A percentile compares a stretch with the other conserved stretches of the same genome.
These are phyloP conservation scores for Plantago ovata DNA, from an alignment of 257 asterid genomes.

Conservation along the genomic window DNA sequence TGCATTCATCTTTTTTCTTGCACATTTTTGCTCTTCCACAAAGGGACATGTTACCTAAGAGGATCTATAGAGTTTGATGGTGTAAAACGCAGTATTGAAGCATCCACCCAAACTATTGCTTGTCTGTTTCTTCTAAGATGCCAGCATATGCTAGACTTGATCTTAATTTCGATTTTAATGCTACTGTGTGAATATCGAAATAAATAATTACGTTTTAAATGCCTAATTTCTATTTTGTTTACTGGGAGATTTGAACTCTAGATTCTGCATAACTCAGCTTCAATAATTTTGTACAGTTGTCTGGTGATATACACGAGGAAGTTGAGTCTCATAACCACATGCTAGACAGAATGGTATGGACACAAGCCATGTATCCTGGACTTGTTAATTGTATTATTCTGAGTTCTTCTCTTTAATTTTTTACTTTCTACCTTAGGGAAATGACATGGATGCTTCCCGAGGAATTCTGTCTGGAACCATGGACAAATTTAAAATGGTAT, in stretches of 20 bases:
- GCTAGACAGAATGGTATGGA: constrained; percentile 90
- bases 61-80: neutral
- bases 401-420: neutral
- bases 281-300: constrained; percentile 44
- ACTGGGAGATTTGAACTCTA: constrained; percentile 5
- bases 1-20: neutral
- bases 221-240: neutral
- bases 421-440: constrained; percentile 47
- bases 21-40: too few species aligned
- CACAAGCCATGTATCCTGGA: constrained; percentile 7
- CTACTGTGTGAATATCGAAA: neutral
- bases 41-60: neutral
- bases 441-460: constrained; percentile 94
- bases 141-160: too few species aligned
- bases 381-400: neutral
- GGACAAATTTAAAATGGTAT: constrained; percentile 94
- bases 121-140: neutral
- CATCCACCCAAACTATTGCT: neutral
- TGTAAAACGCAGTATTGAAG: neutral
- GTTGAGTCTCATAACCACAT: constrained; percentile 75
- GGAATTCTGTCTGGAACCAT: constrained; percentile 89
- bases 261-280: constrained; percentile 4
- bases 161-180: too few species aligned
- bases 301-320: constrained; percentile 94
- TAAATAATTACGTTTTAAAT: constrained; percentile 1